Evolutionary conservation across 331 rosid species (phyloP).

Genomic region (Acacia pycnantha): DNA sequence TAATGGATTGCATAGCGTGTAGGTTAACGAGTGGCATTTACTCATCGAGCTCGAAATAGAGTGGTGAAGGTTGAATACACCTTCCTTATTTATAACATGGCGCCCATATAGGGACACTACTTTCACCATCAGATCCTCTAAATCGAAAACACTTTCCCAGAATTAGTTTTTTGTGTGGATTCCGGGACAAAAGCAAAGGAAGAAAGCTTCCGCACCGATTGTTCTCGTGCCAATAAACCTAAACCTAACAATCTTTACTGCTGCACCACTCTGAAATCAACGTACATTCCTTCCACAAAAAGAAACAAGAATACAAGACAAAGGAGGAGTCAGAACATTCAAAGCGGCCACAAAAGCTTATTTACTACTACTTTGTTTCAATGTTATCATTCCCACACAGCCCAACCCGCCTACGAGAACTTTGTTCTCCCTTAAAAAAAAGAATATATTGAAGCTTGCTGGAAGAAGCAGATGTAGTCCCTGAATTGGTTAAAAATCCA

Average conservation of each 20-base stretch:
- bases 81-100: slow-evolving; percentile 32
- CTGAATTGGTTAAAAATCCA: slow-evolving; percentile 31
- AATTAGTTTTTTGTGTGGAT: slow-evolving; percentile 26
- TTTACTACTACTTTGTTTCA: slow-evolving; percentile 31
- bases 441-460: too few relatives aligned
- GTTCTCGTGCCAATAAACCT: slow-evolving; percentile 29
- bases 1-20: slow-evolving; percentile 36
- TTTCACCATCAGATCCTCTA: slow-evolving; percentile 38
- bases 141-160: slow-evolving; percentile 18
- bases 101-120: slow-evolving; percentile 29
- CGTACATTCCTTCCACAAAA: slow-evolving; percentile 64
- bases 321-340: slow-evolving; percentile 47
- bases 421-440: background rate
- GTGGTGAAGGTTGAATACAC: slow-evolving; percentile 33
- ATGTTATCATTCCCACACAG: slow-evolving; percentile 32
- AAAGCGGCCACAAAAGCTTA: slow-evolving; percentile 24
- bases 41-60: slow-evolving; percentile 28
- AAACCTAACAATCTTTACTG: slow-evolving; percentile 47
- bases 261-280: slow-evolving; percentile 48
- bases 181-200: slow-evolving; percentile 30
- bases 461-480: slow-evolving; percentile 14
- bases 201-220: slow-evolving; percentile 28
- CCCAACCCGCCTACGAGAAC: slow-evolving; percentile 16
- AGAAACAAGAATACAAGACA: slow-evolving; percentile 66
- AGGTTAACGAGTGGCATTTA: slow-evolving; percentile 40